Evolutionary conservation across 2,329 filamentous ascomycete species (phyloP), one percentile per base, ranked within the genome.

Genomic region (Tolypocladium pustulatum): DNA sequence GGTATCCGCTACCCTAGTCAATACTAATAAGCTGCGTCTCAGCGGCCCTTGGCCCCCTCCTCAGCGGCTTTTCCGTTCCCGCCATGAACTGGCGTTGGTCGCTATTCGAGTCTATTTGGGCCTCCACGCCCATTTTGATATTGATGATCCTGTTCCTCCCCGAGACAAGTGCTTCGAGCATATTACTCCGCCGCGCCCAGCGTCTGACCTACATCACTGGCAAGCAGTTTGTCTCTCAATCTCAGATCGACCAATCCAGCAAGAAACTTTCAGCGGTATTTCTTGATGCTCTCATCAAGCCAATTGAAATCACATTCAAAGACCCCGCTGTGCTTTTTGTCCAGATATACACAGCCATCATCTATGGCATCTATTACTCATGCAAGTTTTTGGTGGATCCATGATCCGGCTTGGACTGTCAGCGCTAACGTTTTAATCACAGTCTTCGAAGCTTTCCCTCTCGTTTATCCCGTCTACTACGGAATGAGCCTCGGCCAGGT

Each of bases 311-410:
- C 65, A 83, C 78, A 5, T 61, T 85, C 66, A 80, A 83, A 65
- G 83, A 86, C 58, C 84, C 84, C 0, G 81, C 83, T 17, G 78
- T 88, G 62, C 69, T 83, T 60, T 86, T 87, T 69, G 78, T 83
- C 0, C 81, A 85, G 65, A 58, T 85, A 41, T 88, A 87, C 70
- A 83, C 80, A 2, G 79, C 79, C 57, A 77, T 87, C 63, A 78
- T 82, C 63, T 88, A 86, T 68, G 81, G 77, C 57, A 84, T 83
- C 66, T 84, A 83, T 73, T 83, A 83, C 65, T 78, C 75, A 52
- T 87, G 71, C 68, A 64, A 67, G 69, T 62, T 36, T 22, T 27
- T n/a, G 40, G 12, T 25, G 22, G 4, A 17, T 30, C 6, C 15
- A 17, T 17, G 46, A 30, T 49, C 12, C 8, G 25, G 10, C 41